Evolutionary conservation across 257 asterid species (phyloP), one percentile per base, ranked within the genome.

Genomic region (Orobanche coerulescens): DNA sequence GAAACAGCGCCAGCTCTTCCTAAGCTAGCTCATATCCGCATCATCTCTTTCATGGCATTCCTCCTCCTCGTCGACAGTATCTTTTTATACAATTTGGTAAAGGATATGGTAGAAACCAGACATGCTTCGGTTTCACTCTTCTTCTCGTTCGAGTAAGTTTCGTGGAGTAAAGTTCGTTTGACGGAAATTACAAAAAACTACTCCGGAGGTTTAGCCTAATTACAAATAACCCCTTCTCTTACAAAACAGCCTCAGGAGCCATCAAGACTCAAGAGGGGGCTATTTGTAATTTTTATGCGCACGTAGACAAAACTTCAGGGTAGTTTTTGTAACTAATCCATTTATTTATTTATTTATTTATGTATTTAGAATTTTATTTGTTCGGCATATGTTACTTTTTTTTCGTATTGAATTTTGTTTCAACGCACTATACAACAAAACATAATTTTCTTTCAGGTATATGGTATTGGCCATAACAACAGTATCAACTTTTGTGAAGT

Each of bases 1-100:
- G 97, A 90, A 59, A 90, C 97, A 9, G 85, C 97, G 58, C 95
- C 96, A 16, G 55, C 94, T 7, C 86, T 90, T 43, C 73, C 96
- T 7, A 64, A 47, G 74, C 66, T 79, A 43, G 83, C 96, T 61
- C 95, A 90, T 60, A 39, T 75, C 48, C 97, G 96, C 58, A 85
- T 85, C 4, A 82, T 79, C 19, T 90, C 97, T 49, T 90, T 90
- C 75, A 57, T 90, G 91, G 92, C 74, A 18, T 83, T 87, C 72
- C 96, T 90, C 61, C 91, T 87, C 56, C 61, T 85, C 64, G 66
- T 83, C 7, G 96, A 90, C 72, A 59, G 84, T 65, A 34, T 85
- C 49, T 82, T 87, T 75, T 66, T 90, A 70, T 83, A 85, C 69
- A 75, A 75, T 64, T 81, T 87, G 11, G 49, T 76, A 11, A 77